Base-by-base conservation (phyloP, 1,139 yeast genomes). In the Candida sp. region DNA sequence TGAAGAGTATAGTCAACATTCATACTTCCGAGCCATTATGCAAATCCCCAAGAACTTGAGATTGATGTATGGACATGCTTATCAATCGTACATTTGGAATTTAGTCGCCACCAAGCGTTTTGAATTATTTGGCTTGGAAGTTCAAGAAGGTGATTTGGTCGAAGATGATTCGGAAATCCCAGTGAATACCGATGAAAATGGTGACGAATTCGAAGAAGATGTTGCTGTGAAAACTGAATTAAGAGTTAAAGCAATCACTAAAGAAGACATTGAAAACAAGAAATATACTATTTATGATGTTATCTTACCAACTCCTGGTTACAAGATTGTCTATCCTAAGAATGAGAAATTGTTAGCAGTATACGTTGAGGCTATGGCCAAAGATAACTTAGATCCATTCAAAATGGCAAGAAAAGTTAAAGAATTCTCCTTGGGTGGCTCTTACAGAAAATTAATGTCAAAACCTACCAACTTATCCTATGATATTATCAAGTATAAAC, bases 71-170 rank as follows among this genome's bases (percentile, higher is more conserved):
- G 96, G 86, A 2, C 99, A 95, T 66, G 96, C 99, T 2, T 95
- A 95, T 61, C 99, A 95, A 66, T 89, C 97, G 49, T 93, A 84
- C 56, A 79, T 95, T 36, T 95, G 99, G 99, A 95, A 95, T 58
- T 61, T 75, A 45, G 96, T 85, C 21, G 95, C 91, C 0, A 85
- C 95, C 44, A 81, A 79, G 54, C 77, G 99, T 59, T 72, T 90
- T 42, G 81, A 79, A 54, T 61, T 82, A 45, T 84, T 76, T 64
- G 98, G 98, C 1, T 58, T 80, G 49, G 64, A 75, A 29, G 80
- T 87, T 23, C 84, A 86, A 43, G 84, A 72, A 37, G 99, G 99
- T 22, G 99, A 95, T 60, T 73, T 95, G 52, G 89, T 91, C 2
- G 79, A 75, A 29, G 72, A 68, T 35, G 58, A 50, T 12, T 55